Conservation (phyloP, 441 rosid genomes). For the Populus trichocarpa region DNA sequence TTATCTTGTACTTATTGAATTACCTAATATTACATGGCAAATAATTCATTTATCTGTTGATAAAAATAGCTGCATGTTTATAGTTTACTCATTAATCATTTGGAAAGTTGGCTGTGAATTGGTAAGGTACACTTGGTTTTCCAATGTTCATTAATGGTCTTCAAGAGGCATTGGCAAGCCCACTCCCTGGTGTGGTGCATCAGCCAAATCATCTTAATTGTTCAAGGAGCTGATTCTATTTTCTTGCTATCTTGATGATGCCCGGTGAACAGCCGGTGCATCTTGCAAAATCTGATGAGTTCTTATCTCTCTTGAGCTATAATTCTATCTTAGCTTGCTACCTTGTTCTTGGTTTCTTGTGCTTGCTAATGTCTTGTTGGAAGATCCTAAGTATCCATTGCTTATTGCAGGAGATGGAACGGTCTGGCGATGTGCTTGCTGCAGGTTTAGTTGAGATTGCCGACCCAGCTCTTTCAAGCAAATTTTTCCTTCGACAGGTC, state of each 20-base stretch:
- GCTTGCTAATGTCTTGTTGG: not conserved
- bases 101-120: not conserved
- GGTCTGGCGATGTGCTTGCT: conserved; percentile 95
- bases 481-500: conserved; percentile 91
- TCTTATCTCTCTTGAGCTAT: not conserved
- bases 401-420: conserved; percentile 84
- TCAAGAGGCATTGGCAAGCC: not conserved
- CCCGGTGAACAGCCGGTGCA: not conserved
- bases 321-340: not conserved
- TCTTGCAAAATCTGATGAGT: not conserved
- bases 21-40: not conserved
- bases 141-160: not conserved
- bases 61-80: not conserved
- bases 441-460: conserved; percentile 96
- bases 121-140: not conserved
- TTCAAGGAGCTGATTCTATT: not conserved
- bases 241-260: not conserved
- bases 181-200: not conserved
- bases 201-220: not conserved
- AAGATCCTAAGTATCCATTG: conserved; percentile 2
- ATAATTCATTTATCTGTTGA: conserved; percentile 2
- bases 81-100: not conserved
- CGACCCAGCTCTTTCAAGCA: conserved; percentile 90
- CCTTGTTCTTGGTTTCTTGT: not conserved
- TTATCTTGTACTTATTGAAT: conserved; percentile 3